phyloP scores from a whole-genome alignment of 2,329 filamentous ascomycete genomes.

The Stagonosporopsis vannaccii region DNA sequence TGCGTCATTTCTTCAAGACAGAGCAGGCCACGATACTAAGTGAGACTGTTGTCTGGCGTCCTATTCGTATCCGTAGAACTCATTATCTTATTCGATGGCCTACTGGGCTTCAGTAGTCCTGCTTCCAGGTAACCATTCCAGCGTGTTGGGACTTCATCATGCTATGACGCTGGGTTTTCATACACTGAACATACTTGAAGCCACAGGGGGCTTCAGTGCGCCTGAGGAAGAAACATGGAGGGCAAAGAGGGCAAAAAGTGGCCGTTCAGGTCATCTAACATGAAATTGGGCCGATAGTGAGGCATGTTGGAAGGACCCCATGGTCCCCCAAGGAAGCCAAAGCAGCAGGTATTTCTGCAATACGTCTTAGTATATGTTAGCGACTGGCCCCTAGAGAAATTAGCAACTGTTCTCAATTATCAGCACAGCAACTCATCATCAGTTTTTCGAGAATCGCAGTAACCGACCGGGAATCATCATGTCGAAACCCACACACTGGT shows the following conservation, averaged over 20 bases:
- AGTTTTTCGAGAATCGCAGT: no score
- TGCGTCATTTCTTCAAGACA: no score
- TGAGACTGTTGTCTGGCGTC: not conserved
- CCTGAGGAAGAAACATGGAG: not conserved
- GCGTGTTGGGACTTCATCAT: not conserved
- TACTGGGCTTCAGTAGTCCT: not conserved
- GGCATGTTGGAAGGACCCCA: not conserved
- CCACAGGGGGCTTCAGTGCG: not conserved
- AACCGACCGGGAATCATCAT: not conserved
- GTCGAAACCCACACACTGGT: not conserved
- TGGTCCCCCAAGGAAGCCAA: not conserved
- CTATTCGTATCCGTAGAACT: not conserved
- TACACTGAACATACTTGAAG: not conserved
- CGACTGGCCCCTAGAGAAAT: not conserved
- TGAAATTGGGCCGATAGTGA: not conserved
- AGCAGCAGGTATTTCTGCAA: not conserved
- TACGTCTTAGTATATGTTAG: not conserved
- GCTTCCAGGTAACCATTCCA: not conserved
- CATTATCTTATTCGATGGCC: not conserved
- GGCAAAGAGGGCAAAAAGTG: not conserved
- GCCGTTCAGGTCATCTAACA: not conserved
- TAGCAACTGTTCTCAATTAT: not conserved
- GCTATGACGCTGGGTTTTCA: not conserved
- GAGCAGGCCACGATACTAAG: not conserved
- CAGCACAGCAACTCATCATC: not conserved